These are phyloP conservation scores for Pyricularia grisea DNA, from an alignment of 2,329 filamentous ascomycete species.

Conservation along the genomic window DNA sequence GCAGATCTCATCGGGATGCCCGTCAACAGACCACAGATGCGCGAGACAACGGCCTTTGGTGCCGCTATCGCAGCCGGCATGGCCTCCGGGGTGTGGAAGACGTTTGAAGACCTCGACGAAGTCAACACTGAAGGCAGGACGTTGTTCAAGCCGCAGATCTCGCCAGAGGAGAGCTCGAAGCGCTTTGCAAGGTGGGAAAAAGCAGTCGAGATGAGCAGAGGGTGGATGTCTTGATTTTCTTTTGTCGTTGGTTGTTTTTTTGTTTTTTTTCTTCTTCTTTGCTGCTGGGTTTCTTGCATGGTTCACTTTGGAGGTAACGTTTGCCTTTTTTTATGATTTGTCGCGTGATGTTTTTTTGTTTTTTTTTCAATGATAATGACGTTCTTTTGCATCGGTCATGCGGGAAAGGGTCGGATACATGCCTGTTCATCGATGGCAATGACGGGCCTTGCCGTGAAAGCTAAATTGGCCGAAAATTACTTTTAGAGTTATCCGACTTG, in stretches of 20 bases:
- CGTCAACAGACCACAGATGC: constrained; percentile 70
- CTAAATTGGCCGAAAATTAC: no score
- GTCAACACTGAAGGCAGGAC: constrained; percentile 63
- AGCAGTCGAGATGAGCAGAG: constrained; percentile 70
- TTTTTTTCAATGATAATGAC: no score
- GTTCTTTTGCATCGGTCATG: no score
- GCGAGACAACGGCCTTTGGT: constrained; percentile 73
- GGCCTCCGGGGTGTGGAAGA: constrained; percentile 64
- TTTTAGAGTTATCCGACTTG: no score
- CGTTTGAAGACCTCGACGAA: constrained; percentile 60
- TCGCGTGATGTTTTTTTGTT: no score
- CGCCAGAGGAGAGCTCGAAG: constrained; percentile 44
- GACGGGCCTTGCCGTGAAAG: no score
- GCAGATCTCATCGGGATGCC: constrained; percentile 72
- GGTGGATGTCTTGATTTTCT: constrained; percentile 41
- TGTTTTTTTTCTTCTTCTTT: neutral
- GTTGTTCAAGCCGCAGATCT: constrained; percentile 58
- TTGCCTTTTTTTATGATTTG: no score
- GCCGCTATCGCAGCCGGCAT: constrained; percentile 78
- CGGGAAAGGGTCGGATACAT: no score
- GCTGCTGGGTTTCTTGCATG: neutral
- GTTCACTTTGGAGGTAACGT: neutral
- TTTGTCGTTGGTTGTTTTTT: neutral
- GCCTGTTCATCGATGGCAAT: no score
- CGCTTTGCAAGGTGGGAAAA: constrained; percentile 67